phyloP scores from a whole-genome alignment of 441 rosid genomes.

The Viola pubescens region DNA sequence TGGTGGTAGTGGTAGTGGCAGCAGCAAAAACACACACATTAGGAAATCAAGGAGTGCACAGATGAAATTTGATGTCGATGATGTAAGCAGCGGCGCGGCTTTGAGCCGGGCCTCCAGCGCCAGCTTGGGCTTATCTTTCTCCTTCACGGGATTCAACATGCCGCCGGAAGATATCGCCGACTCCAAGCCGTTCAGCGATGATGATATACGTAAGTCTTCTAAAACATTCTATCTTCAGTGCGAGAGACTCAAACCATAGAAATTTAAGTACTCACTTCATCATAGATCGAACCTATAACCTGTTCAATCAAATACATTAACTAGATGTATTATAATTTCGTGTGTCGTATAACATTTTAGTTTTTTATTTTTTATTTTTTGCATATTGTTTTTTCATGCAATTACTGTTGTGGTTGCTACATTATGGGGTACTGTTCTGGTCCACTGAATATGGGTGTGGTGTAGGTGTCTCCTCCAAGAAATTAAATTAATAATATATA shows the following conservation, averaged over 20 bases:
- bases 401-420: not conserved
- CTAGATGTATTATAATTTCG: too few relatives aligned
- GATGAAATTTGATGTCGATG: constrained; percentile 57
- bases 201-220: constrained; percentile 53
- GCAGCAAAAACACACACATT: constrained; percentile 51
- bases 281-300: not conserved
- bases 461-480: not conserved
- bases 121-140: constrained; percentile 78
- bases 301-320: not conserved
- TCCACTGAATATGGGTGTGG: constrained; percentile 15
- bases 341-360: not conserved
- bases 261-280: too few relatives aligned
- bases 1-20: constrained; percentile 16
- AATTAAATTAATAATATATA: not conserved
- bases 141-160: constrained; percentile 82
- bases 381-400: constrained; percentile 13
- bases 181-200: constrained; percentile 80
- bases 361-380: not conserved
- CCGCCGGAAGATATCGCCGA: constrained; percentile 79
- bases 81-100: constrained; percentile 74
- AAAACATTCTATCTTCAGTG: too few relatives aligned
- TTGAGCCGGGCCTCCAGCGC: constrained; percentile 94
- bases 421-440: not conserved
- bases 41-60: constrained; percentile 88
- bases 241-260: too few relatives aligned